These are phyloP conservation scores for Nicotiana tomentosiformis DNA, from an alignment of 257 asterid genomes.

Conservation along the genomic window DNA sequence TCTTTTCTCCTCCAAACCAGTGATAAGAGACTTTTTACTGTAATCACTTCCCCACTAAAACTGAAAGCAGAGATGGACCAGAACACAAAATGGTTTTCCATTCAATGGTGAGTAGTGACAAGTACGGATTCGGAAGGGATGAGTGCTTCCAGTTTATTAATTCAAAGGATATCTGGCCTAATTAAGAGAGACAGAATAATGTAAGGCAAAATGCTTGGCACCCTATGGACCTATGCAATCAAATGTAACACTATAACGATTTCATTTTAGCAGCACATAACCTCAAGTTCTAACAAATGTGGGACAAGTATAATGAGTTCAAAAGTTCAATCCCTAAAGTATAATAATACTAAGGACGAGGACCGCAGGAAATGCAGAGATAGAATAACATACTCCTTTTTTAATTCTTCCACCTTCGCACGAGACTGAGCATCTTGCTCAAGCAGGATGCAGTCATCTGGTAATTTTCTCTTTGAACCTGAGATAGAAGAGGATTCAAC, in stretches of 20 bases:
- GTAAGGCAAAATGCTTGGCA: not conserved
- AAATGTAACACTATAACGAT: too few relatives aligned
- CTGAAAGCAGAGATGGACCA: not conserved
- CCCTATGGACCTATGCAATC: not conserved
- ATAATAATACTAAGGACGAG: not conserved
- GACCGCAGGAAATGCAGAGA: not conserved
- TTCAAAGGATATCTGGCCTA: not conserved
- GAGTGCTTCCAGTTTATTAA: not conserved
- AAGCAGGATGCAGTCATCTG: constrained; percentile 44
- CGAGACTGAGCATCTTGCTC: constrained; percentile 52
- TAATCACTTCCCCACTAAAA: not conserved
- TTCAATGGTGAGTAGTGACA: not conserved
- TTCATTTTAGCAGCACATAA: not conserved
- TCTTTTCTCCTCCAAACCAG: not conserved
- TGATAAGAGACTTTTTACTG: not conserved
- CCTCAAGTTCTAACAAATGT: not conserved
- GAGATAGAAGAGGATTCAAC: constrained; percentile 25
- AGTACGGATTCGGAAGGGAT: not conserved
- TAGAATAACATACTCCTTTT: constrained; percentile 57
- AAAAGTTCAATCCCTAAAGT: not conserved
- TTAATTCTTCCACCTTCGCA: constrained; percentile 61
- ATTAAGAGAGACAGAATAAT: not conserved
- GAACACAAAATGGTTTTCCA: not conserved
- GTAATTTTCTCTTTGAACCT: constrained; percentile 56
- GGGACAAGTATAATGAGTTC: not conserved